phyloP scores from a whole-genome alignment of 1,139 yeast genomes.

The Kurtzmaniella natalensis region DNA sequence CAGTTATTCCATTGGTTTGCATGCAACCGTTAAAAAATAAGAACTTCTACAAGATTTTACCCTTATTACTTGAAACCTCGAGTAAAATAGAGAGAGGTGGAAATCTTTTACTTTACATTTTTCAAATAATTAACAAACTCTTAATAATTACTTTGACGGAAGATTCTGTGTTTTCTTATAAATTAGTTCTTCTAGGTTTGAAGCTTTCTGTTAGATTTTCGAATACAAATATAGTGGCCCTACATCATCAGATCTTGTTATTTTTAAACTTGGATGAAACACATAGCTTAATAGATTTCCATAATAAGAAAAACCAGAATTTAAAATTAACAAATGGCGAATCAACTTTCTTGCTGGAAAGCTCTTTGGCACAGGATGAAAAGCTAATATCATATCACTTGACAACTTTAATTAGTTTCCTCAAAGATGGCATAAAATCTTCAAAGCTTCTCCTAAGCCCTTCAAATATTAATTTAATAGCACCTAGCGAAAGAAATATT shows the following conservation, averaged over 20 bases:
- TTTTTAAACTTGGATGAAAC: slow-evolving; percentile 31
- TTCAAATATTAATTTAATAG: too few species aligned
- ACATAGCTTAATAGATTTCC: slow-evolving; percentile 12
- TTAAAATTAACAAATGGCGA: neutral
- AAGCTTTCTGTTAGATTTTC: slow-evolving; percentile 21
- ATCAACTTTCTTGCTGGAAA: neutral
- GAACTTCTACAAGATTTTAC: slow-evolving; percentile 20
- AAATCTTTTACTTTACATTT: slow-evolving; percentile 18
- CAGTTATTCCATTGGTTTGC: slow-evolving; percentile 17
- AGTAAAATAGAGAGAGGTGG: slow-evolving; percentile 20
- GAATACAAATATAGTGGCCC: slow-evolving; percentile 26
- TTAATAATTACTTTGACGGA: slow-evolving; percentile 28
- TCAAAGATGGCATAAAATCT: neutral
- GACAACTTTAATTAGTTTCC: neutral
- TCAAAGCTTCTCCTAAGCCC: too few species aligned
- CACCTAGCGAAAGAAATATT: too few species aligned
- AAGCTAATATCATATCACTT: neutral
- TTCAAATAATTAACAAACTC: slow-evolving; percentile 35
- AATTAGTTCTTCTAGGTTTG: slow-evolving; percentile 29
- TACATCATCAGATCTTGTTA: slow-evolving; percentile 30
- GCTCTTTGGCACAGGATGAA: neutral
- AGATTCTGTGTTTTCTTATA: slow-evolving; percentile 26
- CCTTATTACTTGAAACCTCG: slow-evolving; percentile 17
- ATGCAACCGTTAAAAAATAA: slow-evolving; percentile 15
- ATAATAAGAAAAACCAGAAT: neutral